Base-by-base conservation (phyloP, 768 basidiomycete species). In the Boletus bicolor region DNA sequence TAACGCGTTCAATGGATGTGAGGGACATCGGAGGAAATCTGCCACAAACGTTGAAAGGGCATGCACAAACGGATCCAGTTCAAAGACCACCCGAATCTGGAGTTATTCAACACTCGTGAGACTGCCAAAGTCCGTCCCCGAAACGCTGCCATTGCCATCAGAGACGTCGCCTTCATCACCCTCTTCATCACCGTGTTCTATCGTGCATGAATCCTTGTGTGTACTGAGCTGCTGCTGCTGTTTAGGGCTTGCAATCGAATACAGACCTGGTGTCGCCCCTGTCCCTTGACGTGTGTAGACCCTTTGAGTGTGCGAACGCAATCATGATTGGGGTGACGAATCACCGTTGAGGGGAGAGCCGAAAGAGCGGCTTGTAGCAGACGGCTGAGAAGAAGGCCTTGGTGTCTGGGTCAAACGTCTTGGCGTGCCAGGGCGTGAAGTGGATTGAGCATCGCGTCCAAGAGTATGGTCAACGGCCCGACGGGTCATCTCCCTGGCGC, bases 51-150 rank as follows among this genome's bases (percentile, higher is more conserved):
- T 35, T 28, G 34, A 53, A 57, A 46, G 48, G 50, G 53, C 24
- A 46, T 47, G 51, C 45, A 45, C 30, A 32, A 46, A 52, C 15
- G 50, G 17, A 55, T 58, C 28, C 24, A 41, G 44, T 39, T 41
- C 48, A 51, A 42, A 21, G 54, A 26, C 21, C 19, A 39, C 30
- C 17, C 28, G 10, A 56, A 39, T 50, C 49, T 36, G 19, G 41
- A 55, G 43, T 68, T 67, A 77, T 58, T 80, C 77, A 42, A 82
- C 77, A 60, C 80, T 81, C 14, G 81, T 82, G 54, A 82, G 72
- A 67, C 81, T 82, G 47, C 75, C 75, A 37, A 71, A 70, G 51
- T 79, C 78, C 38, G 72, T 75, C 49, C 71, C 77, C 37, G 77
- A 74, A 49, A 73, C 55, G 49, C 77, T 79, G 5, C 63, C 67